Evolutionary conservation across 495 filamentous ascomycete genomes (phyloP).

Genomic region (Lichenothelia convexa): DNA sequence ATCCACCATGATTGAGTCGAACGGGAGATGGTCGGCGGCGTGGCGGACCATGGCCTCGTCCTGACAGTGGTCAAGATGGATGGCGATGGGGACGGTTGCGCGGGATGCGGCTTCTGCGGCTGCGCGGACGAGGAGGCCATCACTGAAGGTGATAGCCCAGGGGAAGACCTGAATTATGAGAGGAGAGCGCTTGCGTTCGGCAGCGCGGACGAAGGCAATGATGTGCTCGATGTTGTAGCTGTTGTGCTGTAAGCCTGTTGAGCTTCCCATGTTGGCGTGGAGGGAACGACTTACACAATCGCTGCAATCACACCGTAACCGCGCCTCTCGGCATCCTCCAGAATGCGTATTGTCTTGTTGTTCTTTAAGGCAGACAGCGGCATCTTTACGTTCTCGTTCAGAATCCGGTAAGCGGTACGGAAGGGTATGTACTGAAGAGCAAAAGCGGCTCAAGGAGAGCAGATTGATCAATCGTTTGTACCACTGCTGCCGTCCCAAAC

Average conservation of each 20-base stretch:
- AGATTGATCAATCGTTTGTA: no score
- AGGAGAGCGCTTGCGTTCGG: slow-evolving; percentile 52
- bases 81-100: slow-evolving; percentile 26
- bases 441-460: no score
- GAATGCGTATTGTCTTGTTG: neutral
- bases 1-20: slow-evolving; percentile 17
- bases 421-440: no score
- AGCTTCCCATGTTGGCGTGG: no score
- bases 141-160: slow-evolving; percentile 59
- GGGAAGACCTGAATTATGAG: slow-evolving; percentile 77
- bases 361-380: no score
- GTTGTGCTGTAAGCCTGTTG: no score
- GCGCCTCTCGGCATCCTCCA: neutral
- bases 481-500: no score
- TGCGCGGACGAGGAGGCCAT: slow-evolving; percentile 40
- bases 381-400: no score
- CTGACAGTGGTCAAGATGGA: slow-evolving; percentile 20
- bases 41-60: slow-evolving; percentile 14
- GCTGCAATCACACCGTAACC: neutral
- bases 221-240: slow-evolving; percentile 77
- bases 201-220: slow-evolving; percentile 59
- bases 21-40: slow-evolving; percentile 7
- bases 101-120: slow-evolving; percentile 42
- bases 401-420: no score
- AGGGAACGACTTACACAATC: no score